phyloP scores from a whole-genome alignment of 139 green algal genomes.

The Picochlorum costavermella region DNA sequence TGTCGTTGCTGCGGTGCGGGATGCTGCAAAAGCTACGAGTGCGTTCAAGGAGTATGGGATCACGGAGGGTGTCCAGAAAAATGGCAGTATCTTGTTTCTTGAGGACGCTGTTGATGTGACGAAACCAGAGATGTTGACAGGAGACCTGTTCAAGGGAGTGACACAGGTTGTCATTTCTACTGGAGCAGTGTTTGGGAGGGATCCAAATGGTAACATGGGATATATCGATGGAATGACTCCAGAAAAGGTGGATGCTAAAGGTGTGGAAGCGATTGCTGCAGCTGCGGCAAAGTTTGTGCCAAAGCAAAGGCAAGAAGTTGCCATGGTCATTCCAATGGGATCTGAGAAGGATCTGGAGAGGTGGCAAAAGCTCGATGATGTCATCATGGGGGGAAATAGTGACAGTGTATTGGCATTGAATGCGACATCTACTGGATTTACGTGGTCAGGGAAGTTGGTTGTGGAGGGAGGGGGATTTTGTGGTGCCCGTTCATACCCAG shows the following conservation, averaged over 20 bases:
- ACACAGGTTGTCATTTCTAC: slow-evolving; percentile 57
- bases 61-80: slow-evolving; percentile 27
- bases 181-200: slow-evolving; percentile 51
- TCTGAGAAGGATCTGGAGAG: slow-evolving; percentile 40
- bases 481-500: slow-evolving; percentile 44
- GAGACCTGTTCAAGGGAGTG: slow-evolving; percentile 62
- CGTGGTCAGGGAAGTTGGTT: slow-evolving; percentile 67
- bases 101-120: slow-evolving; percentile 63
- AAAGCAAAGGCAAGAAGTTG: not conserved
- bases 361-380: slow-evolving; percentile 37
- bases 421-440: slow-evolving; percentile 39
- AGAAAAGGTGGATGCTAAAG: slow-evolving; percentile 61
- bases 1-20: slow-evolving; percentile 61
- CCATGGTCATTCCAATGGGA: slow-evolving; percentile 48
- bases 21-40: slow-evolving; percentile 31
- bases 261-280: slow-evolving; percentile 37
- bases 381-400: slow-evolving; percentile 48
- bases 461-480: slow-evolving; percentile 83
- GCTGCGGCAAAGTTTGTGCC: slow-evolving; percentile 22
- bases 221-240: slow-evolving; percentile 64
- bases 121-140: slow-evolving; percentile 40
- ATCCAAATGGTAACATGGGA: slow-evolving; percentile 55
- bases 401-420: slow-evolving; percentile 34
- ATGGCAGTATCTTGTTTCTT: slow-evolving; percentile 51
- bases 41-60: slow-evolving; percentile 32